These are phyloP conservation scores for Erysimum pusillum DNA, from an alignment of 441 rosid species.

Conservation along the genomic window DNA sequence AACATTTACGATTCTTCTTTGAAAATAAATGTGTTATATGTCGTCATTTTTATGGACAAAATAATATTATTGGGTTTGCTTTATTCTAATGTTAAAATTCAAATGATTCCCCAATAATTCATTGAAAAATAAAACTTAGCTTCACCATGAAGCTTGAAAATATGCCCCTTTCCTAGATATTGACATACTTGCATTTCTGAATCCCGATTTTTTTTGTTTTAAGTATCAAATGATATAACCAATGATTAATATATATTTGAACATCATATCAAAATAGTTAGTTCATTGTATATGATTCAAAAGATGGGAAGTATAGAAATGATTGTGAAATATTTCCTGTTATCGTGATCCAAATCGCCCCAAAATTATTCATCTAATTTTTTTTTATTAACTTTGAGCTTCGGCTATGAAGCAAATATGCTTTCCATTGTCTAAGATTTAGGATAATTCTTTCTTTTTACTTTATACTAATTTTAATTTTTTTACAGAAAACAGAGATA, in stretches of 20 bases:
- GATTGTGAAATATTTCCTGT: neutral
- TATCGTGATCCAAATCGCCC: neutral
- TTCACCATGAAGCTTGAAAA: constrained; percentile 45
- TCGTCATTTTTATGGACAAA: constrained; percentile 43
- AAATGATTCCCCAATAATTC: constrained; percentile 53
- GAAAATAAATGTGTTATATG: constrained; percentile 42
- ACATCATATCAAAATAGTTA: neutral
- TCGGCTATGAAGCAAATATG: neutral
- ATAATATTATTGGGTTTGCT: constrained; percentile 43
- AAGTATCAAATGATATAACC: constrained; percentile 1
- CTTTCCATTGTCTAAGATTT: neutral
- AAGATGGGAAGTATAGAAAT: too few species aligned
- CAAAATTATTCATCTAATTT: too few species aligned
- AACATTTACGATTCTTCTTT: constrained; percentile 41
- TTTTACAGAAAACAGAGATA: too few species aligned
- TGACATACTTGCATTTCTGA: constrained; percentile 6
- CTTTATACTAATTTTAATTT: too few species aligned
- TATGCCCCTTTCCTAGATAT: constrained; percentile 26
- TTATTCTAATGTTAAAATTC: constrained; percentile 47
- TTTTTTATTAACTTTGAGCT: neutral
- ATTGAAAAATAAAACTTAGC: constrained; percentile 42
- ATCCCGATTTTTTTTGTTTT: neutral
- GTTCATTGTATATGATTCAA: too few species aligned
- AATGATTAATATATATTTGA: neutral
- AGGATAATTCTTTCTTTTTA: neutral